phyloP scores from a whole-genome alignment of 345 rosid species.

The Rhizophora mangle region DNA sequence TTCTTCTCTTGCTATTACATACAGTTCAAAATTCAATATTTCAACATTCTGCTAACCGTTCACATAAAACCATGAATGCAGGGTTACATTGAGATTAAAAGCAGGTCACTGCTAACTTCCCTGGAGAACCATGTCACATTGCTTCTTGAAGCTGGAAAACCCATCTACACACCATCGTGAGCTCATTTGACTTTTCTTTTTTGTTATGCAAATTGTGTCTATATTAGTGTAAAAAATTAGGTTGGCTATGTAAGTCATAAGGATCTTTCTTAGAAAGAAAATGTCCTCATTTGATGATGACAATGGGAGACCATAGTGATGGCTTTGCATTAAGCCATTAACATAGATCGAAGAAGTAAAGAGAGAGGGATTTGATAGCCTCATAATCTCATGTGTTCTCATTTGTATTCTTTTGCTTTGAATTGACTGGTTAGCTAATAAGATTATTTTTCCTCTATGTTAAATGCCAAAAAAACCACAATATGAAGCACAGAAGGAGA shows the following conservation, averaged over 20 bases:
- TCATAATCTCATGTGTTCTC: too few relatives aligned
- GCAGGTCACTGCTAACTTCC: slow-evolving; percentile 80
- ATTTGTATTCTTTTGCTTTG: too few relatives aligned
- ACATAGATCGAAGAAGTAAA: too few relatives aligned
- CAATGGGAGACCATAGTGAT: too few relatives aligned
- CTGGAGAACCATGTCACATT: slow-evolving; percentile 87
- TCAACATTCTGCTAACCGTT: not conserved
- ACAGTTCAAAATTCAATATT: not conserved
- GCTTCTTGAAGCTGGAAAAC: slow-evolving; percentile 69
- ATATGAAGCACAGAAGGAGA: not conserved
- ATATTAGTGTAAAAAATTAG: not conserved
- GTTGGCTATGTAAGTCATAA: not conserved
- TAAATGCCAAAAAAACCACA: not conserved
- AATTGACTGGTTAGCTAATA: too few relatives aligned
- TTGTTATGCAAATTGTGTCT: not conserved
- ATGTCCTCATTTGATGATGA: too few relatives aligned
- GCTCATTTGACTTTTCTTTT: slow-evolving; percentile 18
- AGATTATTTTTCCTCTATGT: not conserved
- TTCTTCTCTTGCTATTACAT: slow-evolving; percentile 1
- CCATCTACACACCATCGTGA: slow-evolving; percentile 72
- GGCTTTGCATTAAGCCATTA: too few relatives aligned
- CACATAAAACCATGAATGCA: slow-evolving; percentile 25
- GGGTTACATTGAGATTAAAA: slow-evolving; percentile 90
- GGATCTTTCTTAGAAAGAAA: too few relatives aligned
- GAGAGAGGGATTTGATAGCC: too few relatives aligned